Evolutionary conservation across 441 rosid genomes (phyloP).

Genomic region (Brassica hybrid): DNA sequence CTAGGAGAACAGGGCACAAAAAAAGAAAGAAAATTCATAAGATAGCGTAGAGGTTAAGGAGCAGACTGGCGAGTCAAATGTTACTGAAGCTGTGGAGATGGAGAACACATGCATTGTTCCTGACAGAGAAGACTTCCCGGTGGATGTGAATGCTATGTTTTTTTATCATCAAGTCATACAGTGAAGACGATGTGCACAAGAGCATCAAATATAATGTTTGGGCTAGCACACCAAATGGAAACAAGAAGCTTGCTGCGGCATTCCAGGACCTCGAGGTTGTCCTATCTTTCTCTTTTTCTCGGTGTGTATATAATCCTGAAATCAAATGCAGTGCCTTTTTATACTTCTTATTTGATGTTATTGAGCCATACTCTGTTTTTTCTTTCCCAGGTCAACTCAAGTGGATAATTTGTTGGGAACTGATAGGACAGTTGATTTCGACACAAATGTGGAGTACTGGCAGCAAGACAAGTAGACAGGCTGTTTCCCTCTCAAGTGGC

Average conservation of each 20-base stretch:
- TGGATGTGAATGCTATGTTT: conserved; percentile 68
- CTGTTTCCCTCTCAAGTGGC: conserved; percentile 91
- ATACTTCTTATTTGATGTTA: too few species aligned
- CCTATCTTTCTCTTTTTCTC: conserved; percentile 87
- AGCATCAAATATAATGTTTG: conserved; percentile 89
- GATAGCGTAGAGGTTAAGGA: conserved; percentile 37
- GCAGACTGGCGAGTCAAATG: conserved; percentile 31
- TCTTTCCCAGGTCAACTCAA: conserved; percentile 70
- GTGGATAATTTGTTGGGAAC: conserved; percentile 96
- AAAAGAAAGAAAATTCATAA: conserved; percentile 51
- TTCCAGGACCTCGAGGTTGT: conserved; percentile 40
- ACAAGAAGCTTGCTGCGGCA: conserved; percentile 79
- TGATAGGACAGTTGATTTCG: conserved; percentile 89
- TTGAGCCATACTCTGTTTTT: not conserved
- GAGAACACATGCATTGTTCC: conserved; percentile 34
- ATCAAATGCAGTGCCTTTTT: too few species aligned
- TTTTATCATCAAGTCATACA: conserved; percentile 81
- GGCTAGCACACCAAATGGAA: conserved; percentile 97
- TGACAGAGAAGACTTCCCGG: conserved; percentile 57
- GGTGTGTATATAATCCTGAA: conserved; percentile 46
- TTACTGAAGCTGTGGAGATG: conserved; percentile 46
- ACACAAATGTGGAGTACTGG: conserved; percentile 83
- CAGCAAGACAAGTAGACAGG: conserved; percentile 99
- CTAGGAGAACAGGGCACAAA: conserved; percentile 74
- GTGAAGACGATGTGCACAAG: conserved; percentile 96